These are phyloP conservation scores for Cenchrus fungigraminus DNA, from an alignment of 176 grass and related monocot genomes.

Conservation along the genomic window DNA sequence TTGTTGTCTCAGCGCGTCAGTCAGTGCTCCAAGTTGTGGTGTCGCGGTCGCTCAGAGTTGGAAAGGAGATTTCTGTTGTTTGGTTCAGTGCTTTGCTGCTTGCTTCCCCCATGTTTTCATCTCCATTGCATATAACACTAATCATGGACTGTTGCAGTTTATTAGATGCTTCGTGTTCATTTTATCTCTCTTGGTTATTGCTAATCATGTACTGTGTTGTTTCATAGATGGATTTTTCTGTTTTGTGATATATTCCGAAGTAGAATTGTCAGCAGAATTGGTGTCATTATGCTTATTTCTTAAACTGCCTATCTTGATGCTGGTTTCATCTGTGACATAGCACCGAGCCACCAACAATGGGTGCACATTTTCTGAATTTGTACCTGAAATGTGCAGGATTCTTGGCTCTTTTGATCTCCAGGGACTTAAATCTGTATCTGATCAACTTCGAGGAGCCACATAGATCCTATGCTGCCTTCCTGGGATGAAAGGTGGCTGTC, in stretches of 20 bases:
- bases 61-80: background rate
- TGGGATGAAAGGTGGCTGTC: conserved; percentile 43
- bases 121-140: background rate
- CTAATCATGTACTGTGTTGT: background rate
- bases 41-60: background rate
- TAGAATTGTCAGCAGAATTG: background rate
- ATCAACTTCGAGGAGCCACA: background rate
- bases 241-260: background rate
- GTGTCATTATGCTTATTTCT: background rate
- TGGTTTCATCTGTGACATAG: background rate
- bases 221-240: background rate
- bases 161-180: background rate
- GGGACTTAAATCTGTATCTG: background rate
- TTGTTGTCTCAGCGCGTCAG: background rate
- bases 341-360: background rate
- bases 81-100: background rate
- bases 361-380: background rate
- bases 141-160: background rate
- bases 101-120: background rate
- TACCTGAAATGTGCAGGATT: background rate
- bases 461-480: conserved; percentile 41
- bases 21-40: background rate
- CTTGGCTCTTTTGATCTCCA: background rate
- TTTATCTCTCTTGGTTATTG: background rate
- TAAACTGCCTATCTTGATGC: background rate